Percentiles rank a stretch among this genome's conserved stretches.
Conservation (phyloP, 2,329 filamentous ascomycete species). For the Chalara sp. region DNA sequence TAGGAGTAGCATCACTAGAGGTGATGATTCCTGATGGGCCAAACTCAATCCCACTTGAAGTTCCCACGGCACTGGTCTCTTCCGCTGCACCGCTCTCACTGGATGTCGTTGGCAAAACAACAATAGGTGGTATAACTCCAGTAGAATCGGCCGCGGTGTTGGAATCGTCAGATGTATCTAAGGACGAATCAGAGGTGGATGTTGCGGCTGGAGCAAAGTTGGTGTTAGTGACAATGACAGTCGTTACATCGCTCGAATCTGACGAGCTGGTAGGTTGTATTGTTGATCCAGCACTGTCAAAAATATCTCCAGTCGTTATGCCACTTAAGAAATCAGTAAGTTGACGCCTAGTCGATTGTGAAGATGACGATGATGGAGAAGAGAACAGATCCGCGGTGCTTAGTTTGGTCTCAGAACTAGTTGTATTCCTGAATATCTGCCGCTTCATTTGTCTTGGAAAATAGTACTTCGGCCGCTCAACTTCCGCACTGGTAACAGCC, state of each 20-base stretch:
- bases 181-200: neutral
- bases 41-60: neutral
- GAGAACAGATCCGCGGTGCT: slow-evolving; percentile 8
- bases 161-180: neutral
- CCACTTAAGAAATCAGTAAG: slow-evolving; percentile 15
- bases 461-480: slow-evolving; percentile 45
- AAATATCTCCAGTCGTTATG: slow-evolving; percentile 3
- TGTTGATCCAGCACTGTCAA: neutral
- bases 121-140: neutral
- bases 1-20: neutral
- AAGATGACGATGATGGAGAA: slow-evolving; percentile 6
- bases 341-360: slow-evolving; percentile 10
- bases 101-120: neutral
- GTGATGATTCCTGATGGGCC: neutral
- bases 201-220: neutral
- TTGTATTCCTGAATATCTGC: slow-evolving; percentile 29
- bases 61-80: neutral
- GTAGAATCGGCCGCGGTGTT: neutral
- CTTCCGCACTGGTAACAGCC: slow-evolving; percentile 34
- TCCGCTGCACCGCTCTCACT: neutral
- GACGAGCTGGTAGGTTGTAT: slow-evolving; percentile 1
- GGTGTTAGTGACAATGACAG: neutral
- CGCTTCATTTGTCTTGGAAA: slow-evolving; percentile 51
- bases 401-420: slow-evolving; percentile 9
- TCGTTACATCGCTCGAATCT: neutral